Conservation (phyloP, 345 rosid species). For the Gossypium thurberi region DNA sequence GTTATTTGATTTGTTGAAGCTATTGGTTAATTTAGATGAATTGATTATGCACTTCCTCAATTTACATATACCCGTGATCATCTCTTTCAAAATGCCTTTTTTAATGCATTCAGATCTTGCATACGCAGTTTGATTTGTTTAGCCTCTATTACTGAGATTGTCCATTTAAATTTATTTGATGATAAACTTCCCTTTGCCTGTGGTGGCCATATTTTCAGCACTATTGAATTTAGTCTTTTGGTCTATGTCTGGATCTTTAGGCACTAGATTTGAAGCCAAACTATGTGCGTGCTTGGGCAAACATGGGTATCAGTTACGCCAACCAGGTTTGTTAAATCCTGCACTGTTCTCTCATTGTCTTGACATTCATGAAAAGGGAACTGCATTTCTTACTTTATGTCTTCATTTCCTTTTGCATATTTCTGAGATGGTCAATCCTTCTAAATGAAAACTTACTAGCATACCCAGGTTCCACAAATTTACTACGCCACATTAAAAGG, state of each 20-base stretch:
- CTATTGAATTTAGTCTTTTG: background rate
- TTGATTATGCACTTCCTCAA: background rate
- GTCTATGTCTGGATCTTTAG: conserved; percentile 28
- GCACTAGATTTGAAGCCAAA: conserved; percentile 99
- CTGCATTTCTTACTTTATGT: background rate
- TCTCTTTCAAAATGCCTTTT: background rate
- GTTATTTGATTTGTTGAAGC: conserved; percentile 1
- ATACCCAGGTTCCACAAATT: background rate
- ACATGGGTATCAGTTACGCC: conserved; percentile 99
- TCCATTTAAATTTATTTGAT: background rate
- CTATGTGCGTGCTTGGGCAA: conserved; percentile 99
- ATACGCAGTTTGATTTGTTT: background rate
- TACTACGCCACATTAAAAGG: background rate
- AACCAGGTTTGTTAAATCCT: conserved; percentile 63
- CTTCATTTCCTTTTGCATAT: background rate
- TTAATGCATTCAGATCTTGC: background rate
- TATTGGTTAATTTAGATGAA: background rate
- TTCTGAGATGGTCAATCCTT: background rate
- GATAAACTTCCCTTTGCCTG: background rate
- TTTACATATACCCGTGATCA: background rate
- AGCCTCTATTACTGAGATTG: background rate
- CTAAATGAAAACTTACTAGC: background rate
- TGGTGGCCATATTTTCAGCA: background rate
- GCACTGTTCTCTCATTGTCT: background rate
- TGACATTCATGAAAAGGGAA: background rate